Percentiles rank a stretch among this genome's conserved stretches.
Evolutionary conservation across 1,284 basidiomycete species (phyloP).

Genomic region (Cryptococcus sp.): DNA sequence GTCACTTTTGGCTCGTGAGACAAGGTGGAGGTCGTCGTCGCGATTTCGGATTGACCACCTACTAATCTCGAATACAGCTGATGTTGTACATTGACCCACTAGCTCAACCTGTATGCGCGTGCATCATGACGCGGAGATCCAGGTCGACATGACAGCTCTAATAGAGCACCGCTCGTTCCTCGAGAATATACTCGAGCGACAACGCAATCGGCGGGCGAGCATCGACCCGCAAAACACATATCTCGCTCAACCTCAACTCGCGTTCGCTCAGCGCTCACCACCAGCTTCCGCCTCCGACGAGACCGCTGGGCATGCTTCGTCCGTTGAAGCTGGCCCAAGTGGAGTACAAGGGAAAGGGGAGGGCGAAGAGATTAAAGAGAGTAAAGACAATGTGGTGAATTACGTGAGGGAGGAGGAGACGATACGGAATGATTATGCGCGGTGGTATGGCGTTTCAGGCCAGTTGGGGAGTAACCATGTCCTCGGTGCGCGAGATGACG

Average conservation of each 20-base stretch:
- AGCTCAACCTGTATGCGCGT: too few species aligned
- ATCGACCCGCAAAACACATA: slow-evolving; percentile 56
- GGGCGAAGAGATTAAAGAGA: slow-evolving; percentile 10
- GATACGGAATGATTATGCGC: slow-evolving; percentile 62
- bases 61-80: too few species aligned
- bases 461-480: slow-evolving; percentile 92
- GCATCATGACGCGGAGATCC: too few species aligned
- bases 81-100: too few species aligned
- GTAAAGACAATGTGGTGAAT: slow-evolving; percentile 18
- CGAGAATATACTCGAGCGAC: slow-evolving; percentile 54
- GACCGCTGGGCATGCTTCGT: not conserved
- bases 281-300: not conserved
- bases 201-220: slow-evolving; percentile 56
- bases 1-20: too few species aligned
- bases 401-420: slow-evolving; percentile 27
- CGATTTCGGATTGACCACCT: too few species aligned
- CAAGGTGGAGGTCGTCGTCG: too few species aligned
- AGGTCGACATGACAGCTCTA: slow-evolving; percentile 43
- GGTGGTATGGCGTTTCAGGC: slow-evolving; percentile 83
- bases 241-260: slow-evolving; percentile 56
- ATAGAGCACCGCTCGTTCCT: slow-evolving; percentile 58
- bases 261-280: slow-evolving; percentile 18
- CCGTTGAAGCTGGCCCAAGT: too few species aligned
- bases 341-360: too few species aligned
- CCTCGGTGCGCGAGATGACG: slow-evolving; percentile 76